Conservation (phyloP, 179 eudicot species). For the Patellifolia procumbens region DNA sequence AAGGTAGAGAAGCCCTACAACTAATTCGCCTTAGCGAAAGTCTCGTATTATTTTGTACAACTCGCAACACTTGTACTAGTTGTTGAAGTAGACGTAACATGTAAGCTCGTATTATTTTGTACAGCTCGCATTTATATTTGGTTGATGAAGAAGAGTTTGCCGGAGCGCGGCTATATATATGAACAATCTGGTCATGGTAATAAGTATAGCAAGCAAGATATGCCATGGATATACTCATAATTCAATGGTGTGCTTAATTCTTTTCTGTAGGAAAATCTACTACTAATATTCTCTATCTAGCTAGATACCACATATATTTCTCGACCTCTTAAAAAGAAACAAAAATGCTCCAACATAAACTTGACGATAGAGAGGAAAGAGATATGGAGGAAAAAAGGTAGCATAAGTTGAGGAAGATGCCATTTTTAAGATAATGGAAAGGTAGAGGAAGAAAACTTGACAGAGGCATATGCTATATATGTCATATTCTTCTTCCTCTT, state of each 20-base stretch:
- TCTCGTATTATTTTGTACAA: not conserved
- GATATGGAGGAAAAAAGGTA: conserved; percentile 12
- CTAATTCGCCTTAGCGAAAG: conserved; percentile 37
- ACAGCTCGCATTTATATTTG: not conserved
- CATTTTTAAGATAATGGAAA: conserved; percentile 24
- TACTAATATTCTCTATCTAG: conserved; percentile 22
- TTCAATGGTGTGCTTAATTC: too few species aligned
- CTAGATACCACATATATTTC: conserved; percentile 4
- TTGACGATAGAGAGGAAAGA: not conserved
- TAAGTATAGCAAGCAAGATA: conserved; percentile 11
- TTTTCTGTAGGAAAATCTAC: not conserved
- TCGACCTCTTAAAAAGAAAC: conserved; percentile 11
- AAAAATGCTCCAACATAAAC: not conserved
- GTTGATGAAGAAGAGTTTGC: not conserved
- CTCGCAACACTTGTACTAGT: not conserved
- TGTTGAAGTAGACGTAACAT: too few species aligned
- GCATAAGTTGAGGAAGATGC: conserved; percentile 29
- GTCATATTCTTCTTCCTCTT: conserved; percentile 30
- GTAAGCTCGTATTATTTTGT: not conserved
- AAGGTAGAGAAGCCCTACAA: conserved; percentile 46
- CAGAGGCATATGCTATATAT: conserved; percentile 31
- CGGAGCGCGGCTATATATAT: conserved; percentile 9
- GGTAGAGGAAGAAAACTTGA: conserved; percentile 9
- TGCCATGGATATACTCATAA: conserved; percentile 32
- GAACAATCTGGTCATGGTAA: not conserved